Base-by-base conservation (phyloP, 1,284 basidiomycete genomes). In the Violaceomyces palustris region DNA sequence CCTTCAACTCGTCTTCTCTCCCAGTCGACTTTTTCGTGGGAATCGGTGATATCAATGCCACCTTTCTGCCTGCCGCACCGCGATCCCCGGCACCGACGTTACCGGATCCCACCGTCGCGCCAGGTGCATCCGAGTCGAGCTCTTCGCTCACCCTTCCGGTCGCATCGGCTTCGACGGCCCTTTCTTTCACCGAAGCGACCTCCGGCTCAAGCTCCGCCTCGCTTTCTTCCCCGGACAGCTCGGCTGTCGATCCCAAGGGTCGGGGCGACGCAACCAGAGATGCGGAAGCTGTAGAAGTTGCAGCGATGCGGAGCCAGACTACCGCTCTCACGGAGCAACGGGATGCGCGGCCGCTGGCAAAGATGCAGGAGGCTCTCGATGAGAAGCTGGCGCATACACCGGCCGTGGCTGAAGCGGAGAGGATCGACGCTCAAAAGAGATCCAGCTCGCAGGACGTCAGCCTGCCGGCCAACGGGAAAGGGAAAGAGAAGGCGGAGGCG, bases 11-110 rank as follows among this genome's bases (percentile, higher is more conserved):
- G 31, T 34, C 24, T 5, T 43, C 35, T 33, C 50, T 26, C 1
- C 22, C 65, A 93, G 89, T 91, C 69, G 91, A 97, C 68, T 98
- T 98, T 75, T 98, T 96, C 69, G 81, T 96, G 47, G 92, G 93
- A n/a, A 96, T 94, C 58, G 93, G 93, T 37, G 93, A 98, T 74
- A 97, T 98, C 74, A 98, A 98, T 73, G 88, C 88, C 3, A 81
- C 87, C 0, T 93, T 94, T 74, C 78, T 97, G 6, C 89, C 89
- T 8, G 87, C 87, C 18, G 59, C 63, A 27, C 67, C 18, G 54
- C 56, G 25, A 50, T 38, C 11, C 57, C 64, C 3, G 44, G 42
- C 3, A 19, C 24, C 17, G 29, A 31, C n/a, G 39, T 15, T 9
- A 10, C 15, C 23, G 10, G 22, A 2, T 32, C 39, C n/a, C 22